Evolutionary conservation across 768 basidiomycete genomes (phyloP), one percentile per base, ranked within the genome.

Genomic region (Hypholoma fasciculare): DNA sequence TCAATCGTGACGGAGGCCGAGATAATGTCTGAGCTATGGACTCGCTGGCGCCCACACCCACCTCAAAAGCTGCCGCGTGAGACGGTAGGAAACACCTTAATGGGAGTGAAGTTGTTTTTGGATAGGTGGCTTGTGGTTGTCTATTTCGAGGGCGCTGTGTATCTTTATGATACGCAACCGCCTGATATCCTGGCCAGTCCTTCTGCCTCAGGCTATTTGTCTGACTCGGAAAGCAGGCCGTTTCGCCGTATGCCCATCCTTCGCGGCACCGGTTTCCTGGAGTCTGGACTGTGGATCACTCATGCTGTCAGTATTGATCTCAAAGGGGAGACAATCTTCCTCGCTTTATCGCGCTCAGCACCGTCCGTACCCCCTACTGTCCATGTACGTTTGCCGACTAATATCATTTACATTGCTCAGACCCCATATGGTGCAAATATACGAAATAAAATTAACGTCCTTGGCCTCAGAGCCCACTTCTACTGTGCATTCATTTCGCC

Each of bases 101-200:
- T 80, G 19, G 71, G 71, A 5, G 59, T 84, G 43, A 67, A 79
- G 46, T 57, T 82, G 7, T 71, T 80, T 54, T 59, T 75, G 36
- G 82, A 83, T 49, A 67, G 76, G 39, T 85, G 80, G 81, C 67
- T 85, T 17, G 63, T 84, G 12, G 72, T 74, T 12, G 68, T 79
- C 3, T 81, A 79, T 59, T 64, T 64, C 16, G 77, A 80, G 56
- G 78, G 80, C 3, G 56, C 69, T 1, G 61, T 79, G 1, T 70
- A 77, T 48, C 63, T 84, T 0, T 82, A 79, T 74, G 79, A 83
- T 61, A 62, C 73, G 12, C 26, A 61, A 27, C 56, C 60, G 26
- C 36, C 30, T 26, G 37, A 54, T 57, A 66, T 27, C 13, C 19
- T 27, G 16, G 14, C 23, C 30, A 14, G 30, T 26, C n/a, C 27